phyloP scores from a whole-genome alignment of 345 rosid species.

The Pistacia integerrima region DNA sequence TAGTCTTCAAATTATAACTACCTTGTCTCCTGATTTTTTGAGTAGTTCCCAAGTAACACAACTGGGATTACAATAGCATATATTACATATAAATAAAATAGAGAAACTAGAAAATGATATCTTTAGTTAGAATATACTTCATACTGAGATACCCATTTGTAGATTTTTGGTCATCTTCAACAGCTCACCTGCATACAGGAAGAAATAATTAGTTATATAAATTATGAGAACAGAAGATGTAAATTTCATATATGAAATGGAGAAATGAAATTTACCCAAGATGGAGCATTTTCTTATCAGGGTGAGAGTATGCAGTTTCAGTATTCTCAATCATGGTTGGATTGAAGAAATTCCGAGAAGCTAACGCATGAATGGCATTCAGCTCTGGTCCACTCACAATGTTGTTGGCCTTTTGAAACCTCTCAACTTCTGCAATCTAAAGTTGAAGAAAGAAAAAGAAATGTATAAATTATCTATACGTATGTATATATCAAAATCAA shows the following conservation, averaged over 20 bases:
- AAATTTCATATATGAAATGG: too few species aligned
- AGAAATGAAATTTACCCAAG: conserved; percentile 48
- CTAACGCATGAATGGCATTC: conserved; percentile 74
- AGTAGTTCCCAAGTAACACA: too few species aligned
- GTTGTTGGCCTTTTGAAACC: conserved; percentile 73
- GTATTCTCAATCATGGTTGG: conserved; percentile 52
- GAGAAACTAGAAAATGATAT: too few species aligned
- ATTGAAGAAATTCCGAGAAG: conserved; percentile 85
- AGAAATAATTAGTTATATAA: too few species aligned
- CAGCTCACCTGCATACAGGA: conserved; percentile 22
- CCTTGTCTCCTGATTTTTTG: too few species aligned
- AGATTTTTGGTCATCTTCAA: not conserved
- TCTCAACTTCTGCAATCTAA: conserved; percentile 88
- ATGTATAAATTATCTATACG: not conserved
- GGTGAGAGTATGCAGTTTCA: conserved; percentile 46
- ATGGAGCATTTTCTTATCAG: conserved; percentile 80
- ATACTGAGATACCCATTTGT: not conserved
- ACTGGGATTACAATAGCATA: too few species aligned
- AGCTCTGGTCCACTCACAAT: conserved; percentile 74
- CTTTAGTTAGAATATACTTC: too few species aligned
- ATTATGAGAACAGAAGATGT: too few species aligned
- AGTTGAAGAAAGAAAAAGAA: not conserved
- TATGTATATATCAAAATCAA: not conserved
- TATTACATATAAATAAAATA: too few species aligned
- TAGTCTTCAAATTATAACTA: too few species aligned